These are phyloP conservation scores for Solanum paucissectum DNA, from an alignment of 257 asterid genomes.

Conservation along the genomic window DNA sequence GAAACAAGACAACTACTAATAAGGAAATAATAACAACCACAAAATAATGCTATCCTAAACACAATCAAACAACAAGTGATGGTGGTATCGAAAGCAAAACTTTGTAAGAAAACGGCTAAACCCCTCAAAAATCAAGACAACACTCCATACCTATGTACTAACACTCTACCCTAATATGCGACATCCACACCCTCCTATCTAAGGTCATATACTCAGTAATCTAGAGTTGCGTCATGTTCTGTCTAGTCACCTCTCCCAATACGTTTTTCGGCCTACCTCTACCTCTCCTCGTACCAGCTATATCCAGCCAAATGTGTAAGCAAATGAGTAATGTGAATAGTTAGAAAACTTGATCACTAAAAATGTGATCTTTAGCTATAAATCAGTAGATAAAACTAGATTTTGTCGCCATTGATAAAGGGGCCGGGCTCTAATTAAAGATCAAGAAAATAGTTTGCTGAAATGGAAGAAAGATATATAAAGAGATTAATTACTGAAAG, in stretches of 20 bases:
- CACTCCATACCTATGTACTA: not conserved
- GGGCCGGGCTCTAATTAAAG: not conserved
- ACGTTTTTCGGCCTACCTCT: not conserved
- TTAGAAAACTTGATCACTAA: not conserved
- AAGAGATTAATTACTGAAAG: not conserved
- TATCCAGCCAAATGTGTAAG: not conserved
- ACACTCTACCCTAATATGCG: not conserved
- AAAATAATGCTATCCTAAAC: not conserved
- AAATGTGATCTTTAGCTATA: not conserved
- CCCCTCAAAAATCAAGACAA: not conserved
- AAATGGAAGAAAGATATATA: not conserved
- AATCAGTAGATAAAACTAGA: not conserved
- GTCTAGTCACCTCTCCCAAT: not conserved
- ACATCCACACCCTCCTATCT: not conserved
- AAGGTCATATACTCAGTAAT: rapidly evolving
- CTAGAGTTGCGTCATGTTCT: not conserved
- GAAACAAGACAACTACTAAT: not conserved
- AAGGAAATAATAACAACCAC: not conserved
- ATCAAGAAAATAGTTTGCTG: not conserved
- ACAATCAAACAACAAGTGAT: not conserved
- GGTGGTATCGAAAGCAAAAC: not conserved
- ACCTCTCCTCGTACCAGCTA: not conserved
- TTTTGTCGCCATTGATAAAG: not conserved
- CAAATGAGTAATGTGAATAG: not conserved
- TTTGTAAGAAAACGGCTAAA: not conserved